Percentiles rank a stretch among this genome's conserved stretches.
Evolutionary conservation across 2,329 filamentous ascomycete species (phyloP).

Genomic region (Rasamsonia emersonii): DNA sequence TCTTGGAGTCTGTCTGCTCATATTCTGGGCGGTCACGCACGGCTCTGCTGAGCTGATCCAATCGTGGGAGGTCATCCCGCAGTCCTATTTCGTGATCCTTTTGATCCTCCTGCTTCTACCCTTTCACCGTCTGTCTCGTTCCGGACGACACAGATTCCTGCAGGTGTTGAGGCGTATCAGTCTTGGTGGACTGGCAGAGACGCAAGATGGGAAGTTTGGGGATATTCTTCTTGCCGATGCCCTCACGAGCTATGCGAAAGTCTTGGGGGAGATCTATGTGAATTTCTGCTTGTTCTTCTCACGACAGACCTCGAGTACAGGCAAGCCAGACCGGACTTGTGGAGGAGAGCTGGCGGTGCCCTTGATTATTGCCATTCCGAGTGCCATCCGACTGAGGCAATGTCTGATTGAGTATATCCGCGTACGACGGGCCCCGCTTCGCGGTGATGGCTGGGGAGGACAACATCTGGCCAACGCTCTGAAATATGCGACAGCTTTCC

Average conservation of each 20-base stretch:
- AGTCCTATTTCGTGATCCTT: conserved; percentile 69
- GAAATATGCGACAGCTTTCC: conserved; percentile 92
- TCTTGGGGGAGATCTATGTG: conserved; percentile 82
- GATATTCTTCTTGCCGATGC: conserved; percentile 92
- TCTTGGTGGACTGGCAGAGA: conserved; percentile 76
- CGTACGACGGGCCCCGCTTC: conserved; percentile 47
- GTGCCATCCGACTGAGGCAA: conserved; percentile 78
- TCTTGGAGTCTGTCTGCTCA: conserved; percentile 60
- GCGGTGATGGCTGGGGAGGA: conserved; percentile 59
- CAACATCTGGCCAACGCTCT: conserved; percentile 88
- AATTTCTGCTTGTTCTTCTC: conserved; percentile 85
- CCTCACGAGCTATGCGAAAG: conserved; percentile 87
- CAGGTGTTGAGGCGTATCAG: conserved; percentile 67
- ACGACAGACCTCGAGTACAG: conserved; percentile 62
- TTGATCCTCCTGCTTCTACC: conserved; percentile 65
- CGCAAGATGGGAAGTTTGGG: conserved; percentile 85
- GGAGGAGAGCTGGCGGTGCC: conserved; percentile 74
- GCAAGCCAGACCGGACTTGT: conserved; percentile 70
- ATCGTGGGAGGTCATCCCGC: conserved; percentile 75
- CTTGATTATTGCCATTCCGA: conserved; percentile 74
- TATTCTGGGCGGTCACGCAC: conserved; percentile 77
- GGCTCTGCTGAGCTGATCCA: conserved; percentile 62
- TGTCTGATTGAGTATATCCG: conserved; percentile 82
- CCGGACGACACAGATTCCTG: conserved; percentile 68
- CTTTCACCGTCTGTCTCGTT: conserved; percentile 57